Evolutionary conservation across 1,284 basidiomycete genomes (phyloP).

Genomic region (Rhodofomes roseus): DNA sequence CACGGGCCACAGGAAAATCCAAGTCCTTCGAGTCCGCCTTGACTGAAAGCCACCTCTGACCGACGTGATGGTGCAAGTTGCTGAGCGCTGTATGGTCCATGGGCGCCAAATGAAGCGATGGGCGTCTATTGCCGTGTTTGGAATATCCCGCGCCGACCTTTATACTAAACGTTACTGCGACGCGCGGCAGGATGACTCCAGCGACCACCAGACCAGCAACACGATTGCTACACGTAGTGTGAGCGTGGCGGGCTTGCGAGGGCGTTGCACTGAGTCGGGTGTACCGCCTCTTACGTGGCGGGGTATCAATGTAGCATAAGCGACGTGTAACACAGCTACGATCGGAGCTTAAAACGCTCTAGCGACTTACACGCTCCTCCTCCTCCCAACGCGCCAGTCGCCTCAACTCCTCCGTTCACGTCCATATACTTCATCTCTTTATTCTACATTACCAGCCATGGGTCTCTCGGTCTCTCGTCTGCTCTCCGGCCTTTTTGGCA

Average conservation of each 20-base stretch:
- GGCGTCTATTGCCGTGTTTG: not conserved
- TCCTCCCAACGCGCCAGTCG: conserved; percentile 16
- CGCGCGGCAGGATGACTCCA: not conserved
- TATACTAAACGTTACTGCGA: not conserved
- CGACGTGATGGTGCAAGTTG: not conserved
- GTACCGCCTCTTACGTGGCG: not conserved
- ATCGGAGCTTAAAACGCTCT: conserved; percentile 25
- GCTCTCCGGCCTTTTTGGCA: conserved; percentile 90
- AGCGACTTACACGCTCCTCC: conserved; percentile 19
- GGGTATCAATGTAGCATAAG: not conserved
- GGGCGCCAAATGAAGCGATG: too few relatives aligned
- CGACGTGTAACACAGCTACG: conserved; percentile 19
- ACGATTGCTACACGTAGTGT: not conserved
- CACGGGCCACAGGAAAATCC: not conserved
- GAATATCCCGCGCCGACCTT: not conserved
- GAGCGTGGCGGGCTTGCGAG: not conserved
- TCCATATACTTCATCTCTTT: conserved; percentile 16
- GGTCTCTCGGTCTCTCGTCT: conserved; percentile 84
- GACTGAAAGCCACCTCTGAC: not conserved
- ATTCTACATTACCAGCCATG: conserved; percentile 45
- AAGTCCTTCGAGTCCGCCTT: too few relatives aligned
- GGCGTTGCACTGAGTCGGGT: not conserved
- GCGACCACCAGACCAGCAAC: not conserved
- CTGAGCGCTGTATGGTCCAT: not conserved
- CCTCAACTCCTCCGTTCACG: conserved; percentile 21